Conservation (phyloP, 352 stramenopile genomes). For the Pythium aristosporum region DNA sequence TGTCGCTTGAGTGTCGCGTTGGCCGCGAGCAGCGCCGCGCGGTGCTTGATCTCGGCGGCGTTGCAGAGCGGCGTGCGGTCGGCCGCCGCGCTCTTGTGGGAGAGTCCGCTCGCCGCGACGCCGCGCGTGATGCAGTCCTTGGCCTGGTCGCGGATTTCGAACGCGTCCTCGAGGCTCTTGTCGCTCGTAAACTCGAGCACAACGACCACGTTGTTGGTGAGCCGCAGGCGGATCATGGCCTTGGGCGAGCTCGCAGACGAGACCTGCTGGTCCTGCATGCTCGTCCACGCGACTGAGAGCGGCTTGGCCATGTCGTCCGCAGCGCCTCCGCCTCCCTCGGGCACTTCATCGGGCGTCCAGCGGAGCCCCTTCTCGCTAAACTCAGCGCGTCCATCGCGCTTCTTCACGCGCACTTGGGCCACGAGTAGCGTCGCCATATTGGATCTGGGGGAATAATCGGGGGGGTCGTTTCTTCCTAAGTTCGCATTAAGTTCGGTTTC, state of each 20-base stretch:
- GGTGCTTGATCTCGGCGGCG: constrained; percentile 81
- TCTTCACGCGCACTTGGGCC: constrained; percentile 74
- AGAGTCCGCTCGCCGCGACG: constrained; percentile 42
- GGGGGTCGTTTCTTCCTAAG: background rate
- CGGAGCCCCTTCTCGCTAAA: constrained; percentile 57
- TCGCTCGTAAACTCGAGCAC: constrained; percentile 68
- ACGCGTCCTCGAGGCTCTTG: constrained; percentile 58
- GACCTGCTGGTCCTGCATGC: constrained; percentile 79
- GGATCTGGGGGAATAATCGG: background rate
- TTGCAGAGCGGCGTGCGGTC: constrained; percentile 63
- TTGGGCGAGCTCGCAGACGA: constrained; percentile 71
- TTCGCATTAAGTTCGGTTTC: constrained; percentile 7
- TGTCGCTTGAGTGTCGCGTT: constrained; percentile 81
- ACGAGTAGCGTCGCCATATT: constrained; percentile 39
- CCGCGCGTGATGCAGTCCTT: constrained; percentile 66
- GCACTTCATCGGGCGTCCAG: constrained; percentile 50
- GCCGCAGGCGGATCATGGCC: constrained; percentile 79
- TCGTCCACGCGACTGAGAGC: constrained; percentile 62
- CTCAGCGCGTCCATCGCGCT: constrained; percentile 66
- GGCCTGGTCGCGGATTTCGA: constrained; percentile 62
- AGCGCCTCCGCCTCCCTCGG: constrained; percentile 17
- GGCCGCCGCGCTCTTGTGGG: constrained; percentile 29
- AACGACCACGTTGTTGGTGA: constrained; percentile 61
- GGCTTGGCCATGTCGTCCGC: constrained; percentile 16
- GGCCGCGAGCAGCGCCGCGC: constrained; percentile 66